phyloP scores from a whole-genome alignment of 164 flowering plant species.

The Annona cherimola region DNA sequence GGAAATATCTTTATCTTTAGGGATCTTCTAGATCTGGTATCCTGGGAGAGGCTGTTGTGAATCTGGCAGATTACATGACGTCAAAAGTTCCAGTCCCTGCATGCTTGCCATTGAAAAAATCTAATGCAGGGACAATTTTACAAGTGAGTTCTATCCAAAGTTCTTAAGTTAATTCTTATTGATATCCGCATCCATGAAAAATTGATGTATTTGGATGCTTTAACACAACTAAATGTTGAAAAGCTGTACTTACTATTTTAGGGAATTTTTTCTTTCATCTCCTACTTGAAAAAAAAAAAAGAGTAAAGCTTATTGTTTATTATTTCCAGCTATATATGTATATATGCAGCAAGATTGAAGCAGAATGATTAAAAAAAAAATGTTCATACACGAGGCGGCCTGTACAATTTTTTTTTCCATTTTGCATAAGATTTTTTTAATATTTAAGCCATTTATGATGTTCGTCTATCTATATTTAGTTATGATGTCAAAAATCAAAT shows the following conservation, averaged over 20 bases:
- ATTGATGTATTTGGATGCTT: not conserved
- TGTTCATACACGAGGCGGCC: no score
- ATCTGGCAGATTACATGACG: slow-evolving; percentile 33
- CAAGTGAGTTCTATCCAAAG: slow-evolving; percentile 33
- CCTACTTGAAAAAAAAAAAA: not conserved
- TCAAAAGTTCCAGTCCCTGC: slow-evolving; percentile 30
- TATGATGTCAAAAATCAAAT: no score
- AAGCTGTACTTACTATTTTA: not conserved
- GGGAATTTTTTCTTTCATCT: not conserved
- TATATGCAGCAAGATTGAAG: no score
- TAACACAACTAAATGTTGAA: not conserved
- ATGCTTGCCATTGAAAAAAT: slow-evolving; percentile 48
- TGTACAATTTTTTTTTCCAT: no score
- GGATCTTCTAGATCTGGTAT: slow-evolving; percentile 53
- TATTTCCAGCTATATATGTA: not conserved
- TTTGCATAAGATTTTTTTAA: no score
- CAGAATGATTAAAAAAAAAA: no score
- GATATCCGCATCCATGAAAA: not conserved
- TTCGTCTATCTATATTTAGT: no score
- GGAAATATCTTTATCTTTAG: slow-evolving; percentile 20
- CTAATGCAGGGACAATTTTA: slow-evolving; percentile 43
- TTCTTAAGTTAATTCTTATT: not conserved
- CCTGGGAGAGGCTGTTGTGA: slow-evolving; percentile 54
- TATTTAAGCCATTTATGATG: no score
- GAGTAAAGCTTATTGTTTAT: not conserved